A percentile compares a stretch with the other conserved stretches of the same genome.
Conservation (phyloP, 2,329 filamentous ascomycete species). For the Clonostachys chloroleuca region DNA sequence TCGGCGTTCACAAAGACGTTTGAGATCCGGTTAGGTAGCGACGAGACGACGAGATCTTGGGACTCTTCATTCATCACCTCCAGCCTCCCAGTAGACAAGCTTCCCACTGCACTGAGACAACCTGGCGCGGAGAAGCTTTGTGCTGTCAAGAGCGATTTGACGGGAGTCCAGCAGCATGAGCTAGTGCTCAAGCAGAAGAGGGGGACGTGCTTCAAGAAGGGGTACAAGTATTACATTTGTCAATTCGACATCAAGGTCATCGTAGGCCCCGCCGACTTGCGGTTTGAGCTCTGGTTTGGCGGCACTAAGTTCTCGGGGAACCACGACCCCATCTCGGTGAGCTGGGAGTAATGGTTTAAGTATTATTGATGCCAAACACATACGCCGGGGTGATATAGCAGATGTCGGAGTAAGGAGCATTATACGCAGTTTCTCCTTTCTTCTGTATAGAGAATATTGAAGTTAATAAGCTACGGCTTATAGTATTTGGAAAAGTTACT, state of each 20-base stretch:
- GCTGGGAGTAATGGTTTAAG: constrained; percentile 17
- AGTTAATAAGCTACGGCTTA: no score
- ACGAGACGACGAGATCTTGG: constrained; percentile 25
- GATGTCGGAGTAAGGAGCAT: no score
- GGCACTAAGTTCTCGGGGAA: constrained; percentile 30
- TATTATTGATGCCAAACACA: no score
- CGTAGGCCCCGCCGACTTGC: constrained; percentile 49
- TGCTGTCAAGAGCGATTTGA: constrained; percentile 31
- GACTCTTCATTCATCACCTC: constrained; percentile 32
- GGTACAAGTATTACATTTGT: constrained; percentile 30
- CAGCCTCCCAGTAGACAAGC: constrained; percentile 23
- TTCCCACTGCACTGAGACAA: constrained; percentile 30
- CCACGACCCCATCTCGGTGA: constrained; percentile 27
- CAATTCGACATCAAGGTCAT: constrained; percentile 47
- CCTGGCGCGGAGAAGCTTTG: constrained; percentile 32
- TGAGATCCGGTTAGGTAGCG: constrained; percentile 22
- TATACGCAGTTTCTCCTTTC: no score
- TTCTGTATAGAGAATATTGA: no score
- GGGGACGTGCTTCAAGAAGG: constrained; percentile 20
- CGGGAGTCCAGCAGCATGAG: constrained; percentile 28
- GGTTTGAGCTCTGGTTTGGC: constrained; percentile 37
- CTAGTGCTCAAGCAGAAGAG: constrained; percentile 29
- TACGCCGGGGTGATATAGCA: no score
- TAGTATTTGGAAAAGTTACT: no score
- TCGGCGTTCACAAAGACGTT: constrained; percentile 23